Percentiles rank a stretch among this genome's conserved stretches.
Conservation (phyloP, 192 early-diverging fungal species). For the Umbelopsis isabellina region DNA sequence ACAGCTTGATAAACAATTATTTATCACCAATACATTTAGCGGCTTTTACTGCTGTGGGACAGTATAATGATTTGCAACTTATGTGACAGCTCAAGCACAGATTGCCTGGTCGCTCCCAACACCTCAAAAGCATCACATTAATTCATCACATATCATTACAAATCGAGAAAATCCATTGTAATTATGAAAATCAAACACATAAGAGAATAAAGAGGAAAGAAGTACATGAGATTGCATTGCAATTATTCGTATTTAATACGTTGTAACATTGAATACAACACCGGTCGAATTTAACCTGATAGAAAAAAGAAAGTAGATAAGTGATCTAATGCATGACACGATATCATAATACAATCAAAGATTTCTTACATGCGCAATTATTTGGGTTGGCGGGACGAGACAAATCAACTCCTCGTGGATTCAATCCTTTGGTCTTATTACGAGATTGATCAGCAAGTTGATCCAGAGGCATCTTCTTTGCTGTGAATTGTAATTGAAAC, state of each 20-base stretch:
- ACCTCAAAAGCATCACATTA: background rate
- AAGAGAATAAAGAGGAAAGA: conserved; percentile 3
- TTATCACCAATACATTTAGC: no score
- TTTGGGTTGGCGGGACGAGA: conserved; percentile 34
- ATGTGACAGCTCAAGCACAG: no score
- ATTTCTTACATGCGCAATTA: conserved; percentile 42
- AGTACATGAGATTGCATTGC: conserved; percentile 25
- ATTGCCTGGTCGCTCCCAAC: background rate
- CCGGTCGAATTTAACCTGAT: background rate
- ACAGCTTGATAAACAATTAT: no score
- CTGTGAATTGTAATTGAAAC: conserved; percentile 30
- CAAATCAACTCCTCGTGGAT: conserved; percentile 56
- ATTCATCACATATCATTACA: background rate
- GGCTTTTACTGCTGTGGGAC: no score
- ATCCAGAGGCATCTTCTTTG: conserved; percentile 72
- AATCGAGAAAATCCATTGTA: conserved; percentile 14
- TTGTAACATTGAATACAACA: conserved; percentile 7
- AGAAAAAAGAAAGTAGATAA: background rate
- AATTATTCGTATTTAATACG: conserved; percentile 17
- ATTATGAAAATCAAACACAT: conserved; percentile 17
- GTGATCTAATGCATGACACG: background rate
- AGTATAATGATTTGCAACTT: no score
- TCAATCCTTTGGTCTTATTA: conserved; percentile 46
- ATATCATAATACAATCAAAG: background rate
- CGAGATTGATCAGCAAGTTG: conserved; percentile 60